Percentiles rank a stretch among this genome's conserved stretches.
These are phyloP conservation scores for Allium fistulosum DNA, from an alignment of 106 monocot species.

Conservation along the genomic window DNA sequence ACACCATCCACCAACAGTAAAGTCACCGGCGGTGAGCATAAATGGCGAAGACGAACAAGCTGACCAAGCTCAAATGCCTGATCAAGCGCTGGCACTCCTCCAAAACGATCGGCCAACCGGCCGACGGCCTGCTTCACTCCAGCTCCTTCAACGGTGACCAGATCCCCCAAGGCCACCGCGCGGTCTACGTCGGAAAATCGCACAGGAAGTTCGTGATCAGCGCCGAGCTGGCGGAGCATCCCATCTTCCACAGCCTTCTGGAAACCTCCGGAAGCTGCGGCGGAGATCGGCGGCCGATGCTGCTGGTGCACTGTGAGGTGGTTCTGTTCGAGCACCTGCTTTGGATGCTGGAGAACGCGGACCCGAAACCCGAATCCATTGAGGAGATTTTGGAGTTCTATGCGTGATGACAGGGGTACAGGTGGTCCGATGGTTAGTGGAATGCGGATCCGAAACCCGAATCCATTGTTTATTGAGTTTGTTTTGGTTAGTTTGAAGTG, in stretches of 20 bases:
- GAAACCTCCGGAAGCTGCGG: constrained; percentile 3
- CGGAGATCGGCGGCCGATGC: neutral
- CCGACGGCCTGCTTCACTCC: neutral
- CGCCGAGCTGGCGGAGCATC: constrained; percentile 28
- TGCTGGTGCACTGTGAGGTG: constrained; percentile 5
- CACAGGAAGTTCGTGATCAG: constrained; percentile 44
- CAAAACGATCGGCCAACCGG: constrained; percentile 11
- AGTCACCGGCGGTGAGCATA: neutral
- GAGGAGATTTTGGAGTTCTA: constrained; percentile 6
- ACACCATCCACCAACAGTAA: neutral
- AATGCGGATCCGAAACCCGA: too few relatives aligned
- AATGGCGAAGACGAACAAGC: constrained; percentile 31
- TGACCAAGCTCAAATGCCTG: constrained; percentile 75
- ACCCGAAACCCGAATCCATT: constrained; percentile 8
- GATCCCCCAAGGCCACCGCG: constrained; percentile 31
- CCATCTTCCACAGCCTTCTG: constrained; percentile 38
- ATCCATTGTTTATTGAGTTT: neutral
- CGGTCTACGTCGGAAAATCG: constrained; percentile 59
- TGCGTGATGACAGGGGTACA: neutral
- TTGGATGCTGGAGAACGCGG: constrained; percentile 12
- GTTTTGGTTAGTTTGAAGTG: neutral
- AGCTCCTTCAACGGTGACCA: constrained; percentile 28
- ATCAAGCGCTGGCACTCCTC: constrained; percentile 59
- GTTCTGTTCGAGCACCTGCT: constrained; percentile 13
- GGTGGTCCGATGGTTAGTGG: neutral